phyloP scores from a whole-genome alignment of 495 filamentous ascomycete genomes.

The Talaromyces stipitatus region DNA sequence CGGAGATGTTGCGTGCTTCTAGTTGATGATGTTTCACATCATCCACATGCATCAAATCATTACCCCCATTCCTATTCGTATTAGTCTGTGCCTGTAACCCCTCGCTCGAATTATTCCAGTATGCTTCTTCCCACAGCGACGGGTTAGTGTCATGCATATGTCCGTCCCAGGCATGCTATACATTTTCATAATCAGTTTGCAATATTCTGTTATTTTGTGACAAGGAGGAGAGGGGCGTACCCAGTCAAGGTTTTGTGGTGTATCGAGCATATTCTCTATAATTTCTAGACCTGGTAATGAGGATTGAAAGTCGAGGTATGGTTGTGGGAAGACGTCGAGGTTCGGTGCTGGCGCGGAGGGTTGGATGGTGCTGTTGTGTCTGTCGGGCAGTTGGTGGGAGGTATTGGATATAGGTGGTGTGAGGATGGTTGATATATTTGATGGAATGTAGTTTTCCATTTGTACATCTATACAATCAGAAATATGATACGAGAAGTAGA shows the following conservation, averaged over 20 bases:
- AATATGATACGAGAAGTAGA: background rate
- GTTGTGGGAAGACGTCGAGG: constrained; percentile 22
- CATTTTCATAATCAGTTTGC: background rate
- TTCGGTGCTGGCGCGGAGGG: background rate
- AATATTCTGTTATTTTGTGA: background rate
- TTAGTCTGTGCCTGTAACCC: background rate
- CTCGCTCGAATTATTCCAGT: background rate
- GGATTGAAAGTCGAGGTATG: constrained; percentile 7
- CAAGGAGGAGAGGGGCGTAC: constrained; percentile 37
- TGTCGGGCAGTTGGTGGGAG: background rate
- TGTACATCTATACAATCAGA: background rate
- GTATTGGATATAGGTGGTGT: background rate
- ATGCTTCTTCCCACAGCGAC: background rate
- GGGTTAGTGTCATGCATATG: constrained; percentile 5
- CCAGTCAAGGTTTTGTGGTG: constrained; percentile 61
- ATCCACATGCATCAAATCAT: background rate
- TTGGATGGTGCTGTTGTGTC: background rate
- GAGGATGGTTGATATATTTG: background rate
- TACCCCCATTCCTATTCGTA: background rate
- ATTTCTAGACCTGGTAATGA: constrained; percentile 34
- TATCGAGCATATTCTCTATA: constrained; percentile 46
- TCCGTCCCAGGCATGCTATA: constrained; percentile 7
- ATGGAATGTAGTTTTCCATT: background rate
- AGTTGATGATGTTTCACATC: no score
- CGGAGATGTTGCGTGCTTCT: no score